Evolutionary conservation across 495 filamentous ascomycete genomes (phyloP).

Genomic region (Penicillium dipodomyicola): DNA sequence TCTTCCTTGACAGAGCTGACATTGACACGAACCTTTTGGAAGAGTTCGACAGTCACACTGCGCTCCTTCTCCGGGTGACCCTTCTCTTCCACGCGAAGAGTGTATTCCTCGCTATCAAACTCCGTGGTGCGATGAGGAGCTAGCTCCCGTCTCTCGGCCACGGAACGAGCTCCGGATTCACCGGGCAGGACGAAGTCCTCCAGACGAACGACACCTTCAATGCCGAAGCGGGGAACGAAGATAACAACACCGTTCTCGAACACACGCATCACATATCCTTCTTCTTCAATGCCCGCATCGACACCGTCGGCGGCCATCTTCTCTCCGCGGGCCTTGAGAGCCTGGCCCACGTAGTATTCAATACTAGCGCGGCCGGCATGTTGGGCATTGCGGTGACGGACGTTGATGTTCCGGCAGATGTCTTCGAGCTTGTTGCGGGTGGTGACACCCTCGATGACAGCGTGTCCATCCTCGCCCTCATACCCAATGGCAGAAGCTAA

Average conservation of each 20-base stretch:
- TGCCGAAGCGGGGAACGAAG: slow-evolving; percentile 91
- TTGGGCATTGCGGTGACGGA: slow-evolving; percentile 94
- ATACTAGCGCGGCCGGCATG: slow-evolving; percentile 89
- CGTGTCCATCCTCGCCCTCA: slow-evolving; percentile 57
- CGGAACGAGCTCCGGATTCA: slow-evolving; percentile 43
- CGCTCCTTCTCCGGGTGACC: slow-evolving; percentile 49
- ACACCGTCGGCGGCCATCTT: slow-evolving; percentile 39
- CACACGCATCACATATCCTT: slow-evolving; percentile 93
- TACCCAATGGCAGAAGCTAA: slow-evolving; percentile 93
- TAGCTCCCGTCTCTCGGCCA: slow-evolving; percentile 40
- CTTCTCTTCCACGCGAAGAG: slow-evolving; percentile 55
- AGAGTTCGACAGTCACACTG: slow-evolving; percentile 68
- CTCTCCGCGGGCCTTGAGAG: slow-evolving; percentile 76
- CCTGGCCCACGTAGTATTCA: slow-evolving; percentile 96
- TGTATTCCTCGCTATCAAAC: slow-evolving; percentile 83
- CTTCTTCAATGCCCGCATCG: slow-evolving; percentile 62
- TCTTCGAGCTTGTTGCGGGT: slow-evolving; percentile 76
- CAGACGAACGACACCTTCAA: slow-evolving; percentile 85
- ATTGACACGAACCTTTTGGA: slow-evolving; percentile 82
- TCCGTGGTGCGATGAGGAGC: slow-evolving; percentile 55
- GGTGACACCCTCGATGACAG: slow-evolving; percentile 70
- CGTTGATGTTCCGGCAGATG: slow-evolving; percentile 97
- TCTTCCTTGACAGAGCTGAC: slow-evolving; percentile 92
- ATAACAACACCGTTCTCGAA: slow-evolving; percentile 97
- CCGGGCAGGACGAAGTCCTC: slow-evolving; percentile 76